Evolutionary conservation across 1,139 yeast genomes (phyloP), one percentile per base, ranked within the genome.

Genomic region (Taiozyma sp.): DNA sequence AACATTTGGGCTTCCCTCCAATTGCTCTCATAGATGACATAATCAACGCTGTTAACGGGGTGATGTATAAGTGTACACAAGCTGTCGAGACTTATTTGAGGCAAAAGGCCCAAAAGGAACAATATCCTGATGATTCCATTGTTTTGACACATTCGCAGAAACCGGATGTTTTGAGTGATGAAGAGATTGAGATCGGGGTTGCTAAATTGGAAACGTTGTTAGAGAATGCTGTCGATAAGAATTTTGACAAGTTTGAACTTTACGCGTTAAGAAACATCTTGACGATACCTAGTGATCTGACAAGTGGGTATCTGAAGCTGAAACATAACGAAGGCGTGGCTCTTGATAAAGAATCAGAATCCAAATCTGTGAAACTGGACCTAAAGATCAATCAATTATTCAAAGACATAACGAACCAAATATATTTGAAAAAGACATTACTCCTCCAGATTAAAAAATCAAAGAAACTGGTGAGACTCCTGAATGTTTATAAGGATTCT

Each of bases 1-100:
- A 90, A 65, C 97, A 89, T 64, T 71, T 91, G 45, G 96, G 89
- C 34, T 88, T 80, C 62, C 88, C 95, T 9, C 96, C 97, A 0
- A 76, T 90, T n/a, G 81, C 93, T 1, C 71, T 90, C 28, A 79
- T 91, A 8, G 97, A 91, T 63, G 97, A 90, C 62, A 85, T 91
- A 21, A 88, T 91, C 61, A 90, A 90, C 67, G 88, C 91, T 1
- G 95, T 88, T 28, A 90, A 91, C 62, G 90, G 83, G 52, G 80
- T 89, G 39, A 78, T 90, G 79, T 88, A 88, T 68, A 84, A 85
- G 60, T 88, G 96, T 61, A 85, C 93, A 0, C 80, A 79, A 49
- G 96, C 90, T 2, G 77, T 90, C 71, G 96, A 89, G 63, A 75
- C 76, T 44, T 86, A 84, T 58, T 68, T 90, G 29, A 61, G 62